Evolutionary conservation across 352 stramenopile species (phyloP).

Genomic region (Pseudoperonospora humuli): DNA sequence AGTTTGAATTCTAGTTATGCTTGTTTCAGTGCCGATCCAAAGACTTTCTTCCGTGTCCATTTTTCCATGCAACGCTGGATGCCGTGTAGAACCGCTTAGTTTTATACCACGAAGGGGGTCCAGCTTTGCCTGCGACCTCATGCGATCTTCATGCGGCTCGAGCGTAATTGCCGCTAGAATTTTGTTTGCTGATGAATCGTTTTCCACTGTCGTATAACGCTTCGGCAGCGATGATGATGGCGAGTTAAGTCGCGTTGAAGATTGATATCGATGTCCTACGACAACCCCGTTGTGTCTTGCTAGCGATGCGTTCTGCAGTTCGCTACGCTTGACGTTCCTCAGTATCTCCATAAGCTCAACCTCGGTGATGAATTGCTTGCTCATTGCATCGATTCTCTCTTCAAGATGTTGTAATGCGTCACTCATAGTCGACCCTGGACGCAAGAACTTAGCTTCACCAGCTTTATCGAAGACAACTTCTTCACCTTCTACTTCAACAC

Average conservation of each 20-base stretch:
- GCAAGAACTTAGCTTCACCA: conserved; percentile 5
- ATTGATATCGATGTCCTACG: no score
- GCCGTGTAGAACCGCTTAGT: no score
- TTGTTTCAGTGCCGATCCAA: conserved; percentile 13
- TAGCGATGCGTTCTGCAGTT: no score
- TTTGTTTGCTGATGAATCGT: conserved; percentile 24
- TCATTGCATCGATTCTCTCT: conserved; percentile 13
- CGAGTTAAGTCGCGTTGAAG: no score
- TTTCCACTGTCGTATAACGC: no score
- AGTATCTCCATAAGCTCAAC: no score
- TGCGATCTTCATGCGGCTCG: conserved; percentile 27
- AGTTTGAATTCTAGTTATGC: conserved; percentile 43
- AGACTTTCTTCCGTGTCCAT: conserved; percentile 1
- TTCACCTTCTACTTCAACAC: not conserved
- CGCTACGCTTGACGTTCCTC: no score
- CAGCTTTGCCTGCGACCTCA: conserved; percentile 51
- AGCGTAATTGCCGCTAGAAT: conserved; percentile 27
- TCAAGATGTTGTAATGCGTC: conserved; percentile 36
- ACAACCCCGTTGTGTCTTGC: no score
- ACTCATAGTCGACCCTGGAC: conserved; percentile 10
- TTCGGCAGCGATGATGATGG: conserved; percentile 14
- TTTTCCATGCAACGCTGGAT: conserved; percentile 5
- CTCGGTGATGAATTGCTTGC: no score
- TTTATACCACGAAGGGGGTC: conserved; percentile 49
- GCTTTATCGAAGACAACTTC: not conserved